phyloP scores from a whole-genome alignment of 495 filamentous ascomycete genomes.

The Parmelia sp. region DNA sequence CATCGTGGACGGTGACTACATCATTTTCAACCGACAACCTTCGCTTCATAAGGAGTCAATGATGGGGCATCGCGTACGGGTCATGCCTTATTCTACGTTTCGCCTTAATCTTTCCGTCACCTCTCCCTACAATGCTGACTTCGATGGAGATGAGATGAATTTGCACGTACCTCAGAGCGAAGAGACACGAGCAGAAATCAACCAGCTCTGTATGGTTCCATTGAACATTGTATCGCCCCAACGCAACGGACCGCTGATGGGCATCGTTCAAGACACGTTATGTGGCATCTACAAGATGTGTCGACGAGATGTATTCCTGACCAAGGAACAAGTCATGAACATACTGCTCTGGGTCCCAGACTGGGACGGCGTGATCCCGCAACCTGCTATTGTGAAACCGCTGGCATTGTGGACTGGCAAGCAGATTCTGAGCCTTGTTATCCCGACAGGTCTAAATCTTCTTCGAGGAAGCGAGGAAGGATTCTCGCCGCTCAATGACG shows the following conservation, averaged over 20 bases:
- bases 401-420: slow-evolving; percentile 97
- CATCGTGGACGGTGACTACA: slow-evolving; percentile 89
- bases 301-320: slow-evolving; percentile 85
- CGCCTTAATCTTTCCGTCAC: slow-evolving; percentile 95
- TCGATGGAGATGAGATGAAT: slow-evolving; percentile 99
- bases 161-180: slow-evolving; percentile 97
- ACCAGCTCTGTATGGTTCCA: slow-evolving; percentile 89
- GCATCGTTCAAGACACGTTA: slow-evolving; percentile 97
- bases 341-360: slow-evolving; percentile 92
- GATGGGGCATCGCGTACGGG: slow-evolving; percentile 97
- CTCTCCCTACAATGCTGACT: slow-evolving; percentile 98
- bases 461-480: slow-evolving; percentile 51
- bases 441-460: slow-evolving; percentile 81
- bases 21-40: slow-evolving; percentile 98
- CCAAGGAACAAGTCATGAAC: slow-evolving; percentile 88
- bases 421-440: slow-evolving; percentile 89
- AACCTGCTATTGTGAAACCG: slow-evolving; percentile 85
- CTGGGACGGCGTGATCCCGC: slow-evolving; percentile 92
- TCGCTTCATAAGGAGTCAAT: slow-evolving; percentile 99
- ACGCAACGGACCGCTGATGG: slow-evolving; percentile 95
- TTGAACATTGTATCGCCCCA: slow-evolving; percentile 97
- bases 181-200: slow-evolving; percentile 89
- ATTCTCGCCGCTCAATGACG: slow-evolving; percentile 64
- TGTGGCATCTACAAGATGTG: slow-evolving; percentile 96
- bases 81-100: slow-evolving; percentile 99